phyloP scores from a whole-genome alignment of 1,284 basidiomycete species.

The Polyporus tsugae region DNA sequence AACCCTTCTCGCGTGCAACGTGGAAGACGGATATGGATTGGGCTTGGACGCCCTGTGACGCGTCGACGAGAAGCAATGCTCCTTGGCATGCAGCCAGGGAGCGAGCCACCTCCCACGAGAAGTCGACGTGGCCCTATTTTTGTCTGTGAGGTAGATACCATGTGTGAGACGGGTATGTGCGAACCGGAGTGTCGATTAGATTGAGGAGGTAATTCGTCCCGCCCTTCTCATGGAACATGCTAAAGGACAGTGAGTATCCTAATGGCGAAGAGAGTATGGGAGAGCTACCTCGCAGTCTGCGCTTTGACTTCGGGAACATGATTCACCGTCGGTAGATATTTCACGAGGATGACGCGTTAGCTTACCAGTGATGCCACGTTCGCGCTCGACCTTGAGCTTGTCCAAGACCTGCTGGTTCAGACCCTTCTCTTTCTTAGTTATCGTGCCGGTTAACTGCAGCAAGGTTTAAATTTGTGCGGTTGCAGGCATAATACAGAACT shows the following conservation, averaged over 20 bases:
- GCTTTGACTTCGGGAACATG: slow-evolving; percentile 72
- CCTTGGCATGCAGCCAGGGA: slow-evolving; percentile 95
- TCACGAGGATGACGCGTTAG: not conserved
- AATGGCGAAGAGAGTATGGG: not conserved
- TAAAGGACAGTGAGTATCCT: slow-evolving; percentile 40
- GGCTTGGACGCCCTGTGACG: slow-evolving; percentile 97
- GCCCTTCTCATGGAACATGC: slow-evolving; percentile 77
- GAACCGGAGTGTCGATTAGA: slow-evolving; percentile 94
- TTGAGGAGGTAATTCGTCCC: slow-evolving; percentile 84
- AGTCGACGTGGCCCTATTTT: slow-evolving; percentile 90
- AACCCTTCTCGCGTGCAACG: slow-evolving; percentile 82
- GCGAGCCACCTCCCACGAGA: slow-evolving; percentile 95
- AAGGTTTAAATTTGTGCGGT: slow-evolving; percentile 13
- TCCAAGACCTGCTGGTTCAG: slow-evolving; percentile 92
- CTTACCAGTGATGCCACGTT: slow-evolving; percentile 91
- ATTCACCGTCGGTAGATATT: not conserved
- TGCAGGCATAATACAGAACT: slow-evolving; percentile 7
- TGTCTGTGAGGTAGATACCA: slow-evolving; percentile 3
- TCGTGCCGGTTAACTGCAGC: slow-evolving; percentile 87
- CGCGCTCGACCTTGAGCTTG: slow-evolving; percentile 95
- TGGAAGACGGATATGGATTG: slow-evolving; percentile 97
- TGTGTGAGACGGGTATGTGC: slow-evolving; percentile 36
- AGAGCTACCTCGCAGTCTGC: slow-evolving; percentile 82
- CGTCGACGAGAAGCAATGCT: slow-evolving; percentile 91
- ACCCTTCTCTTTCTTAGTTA: slow-evolving; percentile 68